Percentiles rank a stretch among this genome's conserved stretches.
Conservation (phyloP, 73 alveolate genomes). For the Effrenium voratum region DNA sequence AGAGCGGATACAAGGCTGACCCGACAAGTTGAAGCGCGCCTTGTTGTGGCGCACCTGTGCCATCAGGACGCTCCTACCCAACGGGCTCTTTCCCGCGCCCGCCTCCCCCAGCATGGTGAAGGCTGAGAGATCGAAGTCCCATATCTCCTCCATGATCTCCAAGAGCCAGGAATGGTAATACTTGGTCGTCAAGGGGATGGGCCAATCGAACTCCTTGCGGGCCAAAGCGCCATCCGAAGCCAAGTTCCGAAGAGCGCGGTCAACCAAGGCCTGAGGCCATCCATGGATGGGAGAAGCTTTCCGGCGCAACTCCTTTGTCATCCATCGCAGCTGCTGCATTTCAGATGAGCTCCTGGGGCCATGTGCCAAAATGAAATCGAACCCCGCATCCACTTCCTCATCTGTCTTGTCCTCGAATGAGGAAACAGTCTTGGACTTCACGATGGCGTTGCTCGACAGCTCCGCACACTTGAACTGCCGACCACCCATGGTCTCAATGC, state of each 20-base stretch:
- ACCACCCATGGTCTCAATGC: neutral
- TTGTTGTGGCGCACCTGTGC: neutral
- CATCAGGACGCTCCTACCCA: neutral
- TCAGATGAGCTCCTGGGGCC: neutral
- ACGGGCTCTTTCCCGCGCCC: neutral
- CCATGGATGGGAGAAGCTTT: neutral
- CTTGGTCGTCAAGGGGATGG: neutral
- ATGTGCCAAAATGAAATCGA: neutral
- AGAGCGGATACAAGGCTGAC: neutral
- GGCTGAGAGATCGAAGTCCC: neutral
- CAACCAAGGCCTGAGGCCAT: neutral
- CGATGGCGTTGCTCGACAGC: neutral
- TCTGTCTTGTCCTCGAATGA: slow-evolving; percentile 11
- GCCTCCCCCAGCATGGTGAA: neutral
- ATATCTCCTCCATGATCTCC: neutral
- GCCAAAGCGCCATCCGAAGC: neutral
- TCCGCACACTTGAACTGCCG: neutral
- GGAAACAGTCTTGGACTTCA: neutral
- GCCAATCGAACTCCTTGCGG: neutral
- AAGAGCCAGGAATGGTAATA: neutral
- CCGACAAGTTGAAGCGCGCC: neutral
- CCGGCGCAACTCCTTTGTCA: neutral
- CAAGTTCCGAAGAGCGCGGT: neutral
- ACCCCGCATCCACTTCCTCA: neutral
- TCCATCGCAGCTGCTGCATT: slow-evolving; percentile 17